Conservation (phyloP, 495 filamentous ascomycete species). For the Lepraria neglecta region DNA sequence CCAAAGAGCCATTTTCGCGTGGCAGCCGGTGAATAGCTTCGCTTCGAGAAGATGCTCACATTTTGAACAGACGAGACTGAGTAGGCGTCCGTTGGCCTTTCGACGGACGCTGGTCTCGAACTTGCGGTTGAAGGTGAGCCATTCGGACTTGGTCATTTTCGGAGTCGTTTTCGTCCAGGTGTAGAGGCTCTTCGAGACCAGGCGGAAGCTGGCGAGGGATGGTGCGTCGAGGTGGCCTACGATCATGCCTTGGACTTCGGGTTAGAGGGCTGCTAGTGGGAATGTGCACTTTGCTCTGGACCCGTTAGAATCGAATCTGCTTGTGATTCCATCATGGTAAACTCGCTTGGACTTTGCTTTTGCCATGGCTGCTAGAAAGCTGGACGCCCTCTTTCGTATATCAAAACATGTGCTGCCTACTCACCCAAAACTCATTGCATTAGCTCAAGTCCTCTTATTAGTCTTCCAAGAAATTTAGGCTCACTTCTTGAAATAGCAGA, state of each 20-base stretch:
- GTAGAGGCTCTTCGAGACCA: slow-evolving; percentile 4
- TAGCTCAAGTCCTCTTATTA: neutral
- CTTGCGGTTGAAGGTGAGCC: neutral
- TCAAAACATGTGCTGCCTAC: neutral
- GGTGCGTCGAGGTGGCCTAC: neutral
- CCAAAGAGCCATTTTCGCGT: neutral
- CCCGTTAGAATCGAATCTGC: neutral
- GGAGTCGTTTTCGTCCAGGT: neutral
- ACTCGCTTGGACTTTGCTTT: no score
- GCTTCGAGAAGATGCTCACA: neutral
- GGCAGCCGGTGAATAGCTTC: neutral
- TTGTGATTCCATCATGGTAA: no score
- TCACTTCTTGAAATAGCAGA: no score
- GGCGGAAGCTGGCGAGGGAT: neutral
- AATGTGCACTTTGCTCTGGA: neutral
- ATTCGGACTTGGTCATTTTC: neutral
- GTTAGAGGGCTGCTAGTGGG: neutral
- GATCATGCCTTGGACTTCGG: slow-evolving; percentile 5
- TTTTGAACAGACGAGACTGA: neutral
- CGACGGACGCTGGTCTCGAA: no score
- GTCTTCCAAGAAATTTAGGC: no score
- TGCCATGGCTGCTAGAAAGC: no score
- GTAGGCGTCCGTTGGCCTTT: neutral
- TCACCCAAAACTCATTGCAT: neutral
- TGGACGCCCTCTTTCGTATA: no score